Evolutionary conservation across 169 alveolate genomes (phyloP), one percentile per base, ranked within the genome.

Genomic region (Eimeria necatrix): DNA sequence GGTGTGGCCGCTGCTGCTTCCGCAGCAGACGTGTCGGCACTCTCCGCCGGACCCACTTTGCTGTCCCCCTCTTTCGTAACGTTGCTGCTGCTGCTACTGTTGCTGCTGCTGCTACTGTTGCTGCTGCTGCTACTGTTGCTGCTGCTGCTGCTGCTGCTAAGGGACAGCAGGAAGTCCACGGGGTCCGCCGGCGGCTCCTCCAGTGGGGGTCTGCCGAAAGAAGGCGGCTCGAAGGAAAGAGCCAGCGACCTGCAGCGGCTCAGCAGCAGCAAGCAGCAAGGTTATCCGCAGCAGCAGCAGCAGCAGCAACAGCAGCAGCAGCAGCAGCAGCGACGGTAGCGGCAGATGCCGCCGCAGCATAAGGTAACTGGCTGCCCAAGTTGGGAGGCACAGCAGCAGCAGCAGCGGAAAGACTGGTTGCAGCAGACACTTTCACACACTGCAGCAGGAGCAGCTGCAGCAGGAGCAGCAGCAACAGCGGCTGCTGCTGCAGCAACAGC

Each of bases 61-160:
- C 64, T 56, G 64, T 14, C 14, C 20, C 64, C 14, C 64, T 14
- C 14, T 56, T 14, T 56, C 8, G 20, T 56, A 56, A 56, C 64
- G 64, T 14, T 14, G 64, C 64, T 56, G 64, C 64, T 56, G 64
- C 64, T 56, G 14, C 64, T 56, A 56, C 64, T 64, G 76, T n/a
- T 64, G 76, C 26, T 64, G 76, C 76, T 64, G 76, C 78, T 68
- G 78, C 5, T 68, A 52, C 32, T 73, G 84, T 59, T 73, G 84
- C 84, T 73, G 84, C 84, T 73, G 84, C 53, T 73, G 84, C 4
- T 73, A 59, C 84, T 73, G 84, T 51, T 73, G 84, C 84, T 73
- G 84, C 84, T 73, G 49, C 84, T 73, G 84, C 53, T 73, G 49
- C 84, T 73, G 59, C 53, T 73, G 59, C 53, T 73, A 8, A 10